Conservation (phyloP, 345 rosid species). For the Turritis glabra region DNA sequence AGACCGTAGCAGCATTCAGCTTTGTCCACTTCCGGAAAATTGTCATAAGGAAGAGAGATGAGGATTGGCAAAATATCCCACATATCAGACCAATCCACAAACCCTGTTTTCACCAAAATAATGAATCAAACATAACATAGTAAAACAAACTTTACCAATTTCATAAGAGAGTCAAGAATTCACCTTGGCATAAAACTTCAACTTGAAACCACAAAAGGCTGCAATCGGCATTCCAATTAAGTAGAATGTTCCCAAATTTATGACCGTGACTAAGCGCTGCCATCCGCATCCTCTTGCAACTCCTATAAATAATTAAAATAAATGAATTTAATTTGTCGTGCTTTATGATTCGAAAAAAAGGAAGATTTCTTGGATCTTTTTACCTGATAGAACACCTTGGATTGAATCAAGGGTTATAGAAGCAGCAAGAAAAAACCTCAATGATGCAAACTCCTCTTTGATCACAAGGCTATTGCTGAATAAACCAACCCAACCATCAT, state of each 20-base stretch:
- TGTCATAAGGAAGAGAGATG: conserved; percentile 47
- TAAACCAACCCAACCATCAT: conserved; percentile 60
- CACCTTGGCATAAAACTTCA: conserved; percentile 54
- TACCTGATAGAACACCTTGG: conserved; percentile 72
- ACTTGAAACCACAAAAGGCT: conserved; percentile 53
- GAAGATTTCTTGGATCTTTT: background rate
- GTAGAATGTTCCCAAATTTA: conserved; percentile 59
- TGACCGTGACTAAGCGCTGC: conserved; percentile 59
- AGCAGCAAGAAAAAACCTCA: conserved; percentile 58
- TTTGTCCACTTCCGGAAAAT: conserved; percentile 54
- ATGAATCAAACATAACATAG: background rate
- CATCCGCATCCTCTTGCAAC: conserved; percentile 82
- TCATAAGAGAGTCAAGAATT: background rate
- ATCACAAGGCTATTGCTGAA: conserved; percentile 53
- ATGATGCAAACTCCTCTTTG: conserved; percentile 46
- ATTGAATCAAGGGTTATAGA: conserved; percentile 60
- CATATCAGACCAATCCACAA: conserved; percentile 79
- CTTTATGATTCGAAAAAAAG: background rate
- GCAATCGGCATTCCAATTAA: conserved; percentile 55
- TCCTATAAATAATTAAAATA: conserved; percentile 34
- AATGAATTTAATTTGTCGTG: background rate
- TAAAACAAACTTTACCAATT: background rate
- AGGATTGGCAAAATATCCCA: conserved; percentile 51
- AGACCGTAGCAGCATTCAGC: conserved; percentile 14
- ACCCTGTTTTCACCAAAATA: conserved; percentile 46